These are phyloP conservation scores for Tricholoma matsutake DNA, from an alignment of 768 basidiomycete species.

Conservation along the genomic window DNA sequence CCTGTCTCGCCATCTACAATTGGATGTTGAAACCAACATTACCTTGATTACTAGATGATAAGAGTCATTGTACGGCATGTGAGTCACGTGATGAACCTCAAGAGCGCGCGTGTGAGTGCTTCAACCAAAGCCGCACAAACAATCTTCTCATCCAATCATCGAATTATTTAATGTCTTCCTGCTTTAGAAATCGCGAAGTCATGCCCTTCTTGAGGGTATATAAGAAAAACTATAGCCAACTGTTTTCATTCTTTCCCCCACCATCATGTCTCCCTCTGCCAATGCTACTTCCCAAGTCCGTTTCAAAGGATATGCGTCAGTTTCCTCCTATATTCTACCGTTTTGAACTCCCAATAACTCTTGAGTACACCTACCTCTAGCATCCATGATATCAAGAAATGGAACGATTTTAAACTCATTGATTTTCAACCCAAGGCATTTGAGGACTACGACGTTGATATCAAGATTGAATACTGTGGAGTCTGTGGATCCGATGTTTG, in stretches of 20 bases:
- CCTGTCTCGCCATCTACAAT: too few species aligned
- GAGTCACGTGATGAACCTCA: too few species aligned
- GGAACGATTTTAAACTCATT: conserved; percentile 40
- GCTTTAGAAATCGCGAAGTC: neutral
- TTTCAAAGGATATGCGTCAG: neutral
- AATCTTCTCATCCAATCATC: neutral
- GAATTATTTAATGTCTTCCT: neutral
- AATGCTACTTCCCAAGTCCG: neutral
- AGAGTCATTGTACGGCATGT: too few species aligned
- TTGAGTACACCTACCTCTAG: too few species aligned
- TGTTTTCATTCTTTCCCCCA: neutral
- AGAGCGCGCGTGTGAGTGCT: too few species aligned
- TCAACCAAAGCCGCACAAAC: neutral
- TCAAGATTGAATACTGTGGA: conserved; percentile 47
- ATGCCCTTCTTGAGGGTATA: neutral
- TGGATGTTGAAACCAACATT: too few species aligned
- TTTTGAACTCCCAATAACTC: too few species aligned
- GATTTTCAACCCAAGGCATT: conserved; percentile 51
- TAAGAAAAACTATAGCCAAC: neutral
- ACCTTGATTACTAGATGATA: too few species aligned
- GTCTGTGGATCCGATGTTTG: conserved; percentile 53
- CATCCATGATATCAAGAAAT: conserved; percentile 32
- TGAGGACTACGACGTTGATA: conserved; percentile 54
- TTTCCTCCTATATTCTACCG: neutral
- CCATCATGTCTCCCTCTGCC: neutral